phyloP scores from a whole-genome alignment of 495 filamentous ascomycete genomes.

The Tuber aestivum region DNA sequence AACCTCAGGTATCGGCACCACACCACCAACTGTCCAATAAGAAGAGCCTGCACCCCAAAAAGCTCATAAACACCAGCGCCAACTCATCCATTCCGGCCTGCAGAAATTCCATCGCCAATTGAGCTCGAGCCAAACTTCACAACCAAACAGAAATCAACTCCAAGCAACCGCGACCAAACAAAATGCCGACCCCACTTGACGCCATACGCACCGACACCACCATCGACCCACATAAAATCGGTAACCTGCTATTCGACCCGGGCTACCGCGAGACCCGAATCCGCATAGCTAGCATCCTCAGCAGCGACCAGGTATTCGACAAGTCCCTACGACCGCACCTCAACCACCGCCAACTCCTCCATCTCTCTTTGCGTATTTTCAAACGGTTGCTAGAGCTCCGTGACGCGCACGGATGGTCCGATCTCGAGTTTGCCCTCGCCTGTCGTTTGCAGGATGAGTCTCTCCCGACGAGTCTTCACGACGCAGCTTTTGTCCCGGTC shows the following conservation, averaged over 20 bases:
- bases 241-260: slow-evolving; percentile 31
- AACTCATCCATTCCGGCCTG: not conserved
- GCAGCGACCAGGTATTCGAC: slow-evolving; percentile 25
- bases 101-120: not conserved
- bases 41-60: not conserved
- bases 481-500: slow-evolving; percentile 64
- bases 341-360: slow-evolving; percentile 30
- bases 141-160: not conserved
- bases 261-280: slow-evolving; percentile 24
- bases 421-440: slow-evolving; percentile 56
- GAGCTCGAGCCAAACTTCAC: not conserved
- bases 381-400: slow-evolving; percentile 62
- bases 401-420: slow-evolving; percentile 57
- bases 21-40: not conserved
- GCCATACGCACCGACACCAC: slow-evolving; percentile 25
- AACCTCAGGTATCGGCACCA: not conserved
- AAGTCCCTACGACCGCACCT: slow-evolving; percentile 33
- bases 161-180: slow-evolving; percentile 8
- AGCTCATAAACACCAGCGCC: not conserved
- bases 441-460: slow-evolving; percentile 60
- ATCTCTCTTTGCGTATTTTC: slow-evolving; percentile 28
- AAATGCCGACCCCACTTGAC: slow-evolving; percentile 35
- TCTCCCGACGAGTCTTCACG: slow-evolving; percentile 62
- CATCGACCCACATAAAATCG: slow-evolving; percentile 27
- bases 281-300: slow-evolving; percentile 27